These are phyloP conservation scores for Leonotis leonurus DNA, from an alignment of 257 asterid genomes.

Conservation along the genomic window DNA sequence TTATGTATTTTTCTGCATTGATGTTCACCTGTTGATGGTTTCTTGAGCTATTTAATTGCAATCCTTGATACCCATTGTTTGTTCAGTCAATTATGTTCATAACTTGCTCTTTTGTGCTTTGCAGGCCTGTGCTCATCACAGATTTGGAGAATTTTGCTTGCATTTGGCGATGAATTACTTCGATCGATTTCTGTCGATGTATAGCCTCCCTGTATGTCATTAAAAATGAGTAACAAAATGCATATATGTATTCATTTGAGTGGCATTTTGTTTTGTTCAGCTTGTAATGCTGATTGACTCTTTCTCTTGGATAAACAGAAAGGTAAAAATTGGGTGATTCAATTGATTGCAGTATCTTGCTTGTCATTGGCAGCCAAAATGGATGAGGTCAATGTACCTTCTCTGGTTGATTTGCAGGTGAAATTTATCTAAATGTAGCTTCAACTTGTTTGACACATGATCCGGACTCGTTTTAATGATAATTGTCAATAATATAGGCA, in stretches of 20 bases:
- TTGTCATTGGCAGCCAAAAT: constrained; percentile 67
- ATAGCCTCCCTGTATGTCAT: constrained; percentile 33
- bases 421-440: neutral
- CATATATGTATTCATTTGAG: neutral
- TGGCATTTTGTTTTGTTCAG: constrained; percentile 7
- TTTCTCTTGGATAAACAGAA: constrained; percentile 27
- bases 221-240: neutral
- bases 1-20: too few species aligned
- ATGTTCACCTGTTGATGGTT: too few species aligned
- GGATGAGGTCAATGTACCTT: constrained; percentile 59
- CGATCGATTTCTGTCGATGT: constrained; percentile 40
- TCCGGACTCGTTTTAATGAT: neutral
- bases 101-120: too few species aligned
- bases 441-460: neutral
- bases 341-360: constrained; percentile 61
- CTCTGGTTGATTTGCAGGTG: constrained; percentile 60
- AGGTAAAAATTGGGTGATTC: constrained; percentile 47
- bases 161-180: constrained; percentile 38
- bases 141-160: constrained; percentile 36
- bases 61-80: too few species aligned
- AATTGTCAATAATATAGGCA: constrained; percentile 32
- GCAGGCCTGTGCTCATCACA: constrained; percentile 42
- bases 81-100: too few species aligned
- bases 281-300: constrained; percentile 10
- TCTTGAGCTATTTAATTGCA: too few species aligned